Base-by-base conservation (phyloP, 495 filamentous ascomycete species). In the Penicillium odoratum region DNA sequence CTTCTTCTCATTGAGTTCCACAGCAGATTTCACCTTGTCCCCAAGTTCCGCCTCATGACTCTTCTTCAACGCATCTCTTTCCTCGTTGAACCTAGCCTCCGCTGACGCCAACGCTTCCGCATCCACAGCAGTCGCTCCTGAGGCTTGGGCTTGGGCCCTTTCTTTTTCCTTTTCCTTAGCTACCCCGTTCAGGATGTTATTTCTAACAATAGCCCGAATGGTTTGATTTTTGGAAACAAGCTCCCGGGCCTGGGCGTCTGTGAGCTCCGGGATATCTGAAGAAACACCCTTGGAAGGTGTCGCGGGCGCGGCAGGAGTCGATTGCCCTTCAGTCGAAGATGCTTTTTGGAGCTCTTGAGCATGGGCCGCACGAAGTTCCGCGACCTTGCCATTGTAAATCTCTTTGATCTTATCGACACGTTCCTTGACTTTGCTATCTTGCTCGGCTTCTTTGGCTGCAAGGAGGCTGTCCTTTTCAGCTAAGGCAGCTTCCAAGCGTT, bases 401-500 rank as follows among this genome's bases (percentile, higher is more conserved):
- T 80, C 80, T 69, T 90, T 93, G 81, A 94, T 84, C 65, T 82
- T 85, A 7, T 92, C 86, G 1, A 86, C 81, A 31, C 89, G 82
- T 54, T 80, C 76, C 60, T 88, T 86, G 51, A 88, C 68, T 54
- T 83, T 87, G 0, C 85, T 80, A 53, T 82, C 78, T 38, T 72
- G 66, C 51, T 81, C 78, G 11, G 70, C 61, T 55, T 79, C 74
- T 48, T 73, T 77, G 26, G 69, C 48, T 34, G 69, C 61, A 55
- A 73, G 16, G n/a, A 63, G 52, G 36, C 58, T 61, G 16, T 81
- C 76, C 56, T 80, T 82, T 55, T 78, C 75, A 18, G 73, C 76
- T 53, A 81, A 69, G 40, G 75, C 75, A 54, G 78, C 76, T 58
- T 83, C 80, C 26, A 83, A 58, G 21, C 75, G 74, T 42, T 74